Base-by-base conservation (phyloP, 192 early-diverging fungal genomes). In the Backusella mclennaniae region DNA sequence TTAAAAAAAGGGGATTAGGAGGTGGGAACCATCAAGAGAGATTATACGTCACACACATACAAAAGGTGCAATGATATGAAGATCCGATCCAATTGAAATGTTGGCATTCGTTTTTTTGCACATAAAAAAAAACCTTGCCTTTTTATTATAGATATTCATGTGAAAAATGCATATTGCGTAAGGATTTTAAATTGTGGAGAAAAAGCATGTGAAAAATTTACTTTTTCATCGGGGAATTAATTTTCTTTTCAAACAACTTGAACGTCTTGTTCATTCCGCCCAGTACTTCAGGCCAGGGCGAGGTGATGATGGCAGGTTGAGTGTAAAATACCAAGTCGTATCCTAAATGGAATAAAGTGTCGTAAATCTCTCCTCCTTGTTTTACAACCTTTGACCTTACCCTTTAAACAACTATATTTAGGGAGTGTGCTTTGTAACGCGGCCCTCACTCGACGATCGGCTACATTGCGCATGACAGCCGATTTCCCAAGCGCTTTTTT, bases 401-500 rank as follows among this genome's bases (percentile, higher is more conserved):
- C 70, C 44, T 44, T 29, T 52, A 44, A 9, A 6, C 12, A n/a
- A 6, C 19, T 31, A 72, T 72, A 44, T 8, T 23, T 23, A 1
- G 70, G 8, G 31, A 72, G 29, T 12, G 70, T 72, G 21, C 23
- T n/a, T 46, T 66, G 41, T 15, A 75, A 17, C 0, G 74, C 74
- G 17, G 66, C 74, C 17, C 31, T 67, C n/a, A 75, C 7, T 67
- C 74, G 23, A 9, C 63, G 35, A 29, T 75, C 59, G 11, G 59
- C 74, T 44, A 26, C 21, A 12, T 67, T 75, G 21, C 74, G 35
- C 39, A 38, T 42, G 14, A 75, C 74, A 42, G 74, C 74, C 21
- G 63, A 44, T 67, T 75, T 75, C 29, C 74, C 42, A 35, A 75
- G 17, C 21, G 15, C 7, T 66, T 75, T 75, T 75, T 75, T 75